Base-by-base conservation (phyloP, 1,284 basidiomycete genomes). In the Sporisorium scitamineum region DNA sequence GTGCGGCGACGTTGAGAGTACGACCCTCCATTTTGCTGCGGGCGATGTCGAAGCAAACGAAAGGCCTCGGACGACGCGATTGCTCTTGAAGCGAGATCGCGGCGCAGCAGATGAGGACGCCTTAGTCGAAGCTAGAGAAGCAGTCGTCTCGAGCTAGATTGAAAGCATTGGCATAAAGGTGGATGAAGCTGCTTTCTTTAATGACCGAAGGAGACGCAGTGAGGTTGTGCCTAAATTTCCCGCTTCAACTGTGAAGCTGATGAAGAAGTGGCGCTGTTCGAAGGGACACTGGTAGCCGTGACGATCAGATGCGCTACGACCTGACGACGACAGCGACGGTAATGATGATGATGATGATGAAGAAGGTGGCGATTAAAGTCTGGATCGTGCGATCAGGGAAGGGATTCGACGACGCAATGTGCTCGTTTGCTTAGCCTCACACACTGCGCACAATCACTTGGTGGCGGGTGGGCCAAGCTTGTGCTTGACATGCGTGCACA, bases 1-100 rank as follows among this genome's bases (percentile, higher is more conserved):
- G 72, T 3, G 72, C 72, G 4, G 72, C 51, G 13, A 75, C 72
- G 34, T 75, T 75, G 63, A 75, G 72, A 3, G 60, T 62, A 10
- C 48, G 55, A 7, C 41, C 55, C 16, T 75, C 66, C 71, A 74
- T 74, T 10, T 53, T 62, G 24, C 20, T 34, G 50, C 20, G 29
- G 5, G 42, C 50, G 29, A 20, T 37, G n/a, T 26, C n/a, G 20
- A 20, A 2, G 29, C 29, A 6, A 29, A 14, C 11, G 7, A 6
- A 3, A 20, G 16, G 5, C 37, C 2, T 22, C n/a, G 2, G 13
- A 11, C 1, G 48, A 31, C 14, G 5, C 29, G n/a, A 8, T 50
- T 20, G 16, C n/a, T 11, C 6, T n/a, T 29, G 48, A n/a, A 20
- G 5, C 13, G 48, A 20, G 18, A 11, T 2, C 11, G 18, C 18